Evolutionary conservation across 768 basidiomycete genomes (phyloP).

Genomic region (Tricholomella constricta): DNA sequence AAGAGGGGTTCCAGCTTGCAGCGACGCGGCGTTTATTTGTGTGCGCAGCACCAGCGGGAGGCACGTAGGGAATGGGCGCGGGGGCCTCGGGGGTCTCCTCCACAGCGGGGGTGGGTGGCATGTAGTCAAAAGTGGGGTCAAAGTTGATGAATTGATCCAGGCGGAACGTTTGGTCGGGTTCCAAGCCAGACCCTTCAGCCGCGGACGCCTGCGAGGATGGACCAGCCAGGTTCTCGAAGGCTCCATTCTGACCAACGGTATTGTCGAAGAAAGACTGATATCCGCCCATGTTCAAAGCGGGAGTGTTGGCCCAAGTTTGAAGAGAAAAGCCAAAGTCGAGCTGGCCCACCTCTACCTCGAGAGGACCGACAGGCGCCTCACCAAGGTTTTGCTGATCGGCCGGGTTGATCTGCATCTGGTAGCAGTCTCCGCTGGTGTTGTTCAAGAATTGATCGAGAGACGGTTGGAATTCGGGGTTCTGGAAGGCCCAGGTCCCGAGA

Average conservation of each 20-base stretch:
- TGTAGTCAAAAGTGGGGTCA: slow-evolving; percentile 14
- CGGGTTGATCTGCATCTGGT: slow-evolving; percentile 14
- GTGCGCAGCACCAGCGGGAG: slow-evolving; percentile 55
- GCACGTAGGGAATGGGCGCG: slow-evolving; percentile 41
- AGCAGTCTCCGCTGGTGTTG: slow-evolving; percentile 13
- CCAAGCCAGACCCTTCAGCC: not conserved
- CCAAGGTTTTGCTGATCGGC: slow-evolving; percentile 3
- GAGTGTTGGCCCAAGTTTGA: not conserved
- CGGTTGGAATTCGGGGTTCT: slow-evolving; percentile 14
- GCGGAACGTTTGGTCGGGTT: slow-evolving; percentile 9
- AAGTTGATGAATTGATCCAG: slow-evolving; percentile 40
- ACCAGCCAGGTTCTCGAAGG: slow-evolving; percentile 12
- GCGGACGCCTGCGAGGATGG: slow-evolving; percentile 8
- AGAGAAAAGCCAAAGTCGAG: slow-evolving; percentile 11
- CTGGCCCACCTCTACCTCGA: slow-evolving; percentile 17
- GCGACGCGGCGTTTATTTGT: slow-evolving; percentile 56
- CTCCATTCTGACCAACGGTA: not conserved
- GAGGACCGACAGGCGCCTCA: slow-evolving; percentile 10
- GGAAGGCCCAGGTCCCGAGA: slow-evolving; percentile 4
- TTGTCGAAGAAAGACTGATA: slow-evolving; percentile 7
- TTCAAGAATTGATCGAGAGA: slow-evolving; percentile 15
- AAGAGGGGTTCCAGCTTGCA: slow-evolving; percentile 46
- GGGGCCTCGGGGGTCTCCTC: slow-evolving; percentile 19
- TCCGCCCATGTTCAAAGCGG: slow-evolving; percentile 1
- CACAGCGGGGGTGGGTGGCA: slow-evolving; percentile 9